These are phyloP conservation scores for Anacardium occidentale DNA, from an alignment of 345 rosid genomes.

Conservation along the genomic window DNA sequence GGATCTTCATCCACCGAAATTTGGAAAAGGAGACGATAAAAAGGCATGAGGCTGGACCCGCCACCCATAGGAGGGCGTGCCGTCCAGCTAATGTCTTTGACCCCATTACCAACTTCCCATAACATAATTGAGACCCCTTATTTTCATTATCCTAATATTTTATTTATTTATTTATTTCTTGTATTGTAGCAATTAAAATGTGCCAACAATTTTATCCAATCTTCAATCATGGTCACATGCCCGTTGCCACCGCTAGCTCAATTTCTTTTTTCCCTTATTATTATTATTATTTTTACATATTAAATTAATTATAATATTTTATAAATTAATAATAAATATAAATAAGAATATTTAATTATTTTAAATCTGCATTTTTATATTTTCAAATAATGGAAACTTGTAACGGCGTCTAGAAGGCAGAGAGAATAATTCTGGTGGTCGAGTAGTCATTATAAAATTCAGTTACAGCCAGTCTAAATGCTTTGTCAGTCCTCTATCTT, in stretches of 20 bases:
- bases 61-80: slow-evolving; percentile 22
- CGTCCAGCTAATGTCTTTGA: slow-evolving; percentile 35
- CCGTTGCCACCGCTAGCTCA: too few species aligned
- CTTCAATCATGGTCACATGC: too few species aligned
- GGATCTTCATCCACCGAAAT: too few species aligned
- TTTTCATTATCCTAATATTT: background rate
- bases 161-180: background rate
- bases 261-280: too few species aligned
- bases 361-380: too few species aligned
- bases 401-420: background rate
- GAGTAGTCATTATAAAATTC: background rate
- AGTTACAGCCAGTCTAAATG: background rate
- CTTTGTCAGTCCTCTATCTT: background rate
- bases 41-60: slow-evolving; percentile 3
- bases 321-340: too few species aligned
- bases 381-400: too few species aligned
- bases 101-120: background rate
- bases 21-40: too few species aligned
- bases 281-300: too few species aligned
- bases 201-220: background rate
- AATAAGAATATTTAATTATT: too few species aligned
- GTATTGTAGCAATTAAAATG: background rate
- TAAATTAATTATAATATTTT: too few species aligned
- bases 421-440: slow-evolving; percentile 15
- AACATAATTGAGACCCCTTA: background rate